Conservation (phyloP, 2,329 filamentous ascomycete species). For the Chrysoporthe cubensis region DNA sequence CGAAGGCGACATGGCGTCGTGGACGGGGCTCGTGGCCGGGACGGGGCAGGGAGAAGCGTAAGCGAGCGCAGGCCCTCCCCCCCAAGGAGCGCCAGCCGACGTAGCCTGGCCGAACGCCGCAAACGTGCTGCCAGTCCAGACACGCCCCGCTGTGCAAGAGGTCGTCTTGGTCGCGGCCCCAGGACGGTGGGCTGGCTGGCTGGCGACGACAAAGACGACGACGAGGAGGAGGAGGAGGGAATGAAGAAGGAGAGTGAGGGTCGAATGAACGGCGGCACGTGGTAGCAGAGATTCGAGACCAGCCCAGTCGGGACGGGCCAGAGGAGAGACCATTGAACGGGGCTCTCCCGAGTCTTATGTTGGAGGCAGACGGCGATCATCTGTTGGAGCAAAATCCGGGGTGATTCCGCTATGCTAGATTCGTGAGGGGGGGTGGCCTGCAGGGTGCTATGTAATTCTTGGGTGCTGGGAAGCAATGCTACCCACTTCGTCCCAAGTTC, state of each 20-base stretch:
- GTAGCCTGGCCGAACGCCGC: not conserved
- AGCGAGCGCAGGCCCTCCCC: constrained; percentile 20
- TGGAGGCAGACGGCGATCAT: constrained; percentile 22
- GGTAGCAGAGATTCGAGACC: not conserved
- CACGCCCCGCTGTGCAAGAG: not conserved
- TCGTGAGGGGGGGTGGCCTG: constrained; percentile 9
- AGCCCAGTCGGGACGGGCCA: constrained; percentile 16
- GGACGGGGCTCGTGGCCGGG: constrained; percentile 33
- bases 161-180: not conserved
- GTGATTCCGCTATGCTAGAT: constrained; percentile 23
- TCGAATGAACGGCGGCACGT: not conserved
- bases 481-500: constrained; percentile 6
- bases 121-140: not conserved
- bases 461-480: constrained; percentile 9
- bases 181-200: not conserved
- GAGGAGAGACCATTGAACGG: constrained; percentile 12
- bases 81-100: constrained; percentile 3
- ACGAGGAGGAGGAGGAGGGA: too few species aligned
- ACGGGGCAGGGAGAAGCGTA: constrained; percentile 31
- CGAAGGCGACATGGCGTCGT: constrained; percentile 51
- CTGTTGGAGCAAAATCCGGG: constrained; percentile 28
- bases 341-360: constrained; percentile 27
- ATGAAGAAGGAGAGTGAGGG: constrained; percentile 11
- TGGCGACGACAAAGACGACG: too few species aligned
- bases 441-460: too few species aligned